Percentiles rank a stretch among this genome's conserved stretches.
Conservation (phyloP, 352 stramenopile genomes). For the Phytophthora hybrid region DNA sequence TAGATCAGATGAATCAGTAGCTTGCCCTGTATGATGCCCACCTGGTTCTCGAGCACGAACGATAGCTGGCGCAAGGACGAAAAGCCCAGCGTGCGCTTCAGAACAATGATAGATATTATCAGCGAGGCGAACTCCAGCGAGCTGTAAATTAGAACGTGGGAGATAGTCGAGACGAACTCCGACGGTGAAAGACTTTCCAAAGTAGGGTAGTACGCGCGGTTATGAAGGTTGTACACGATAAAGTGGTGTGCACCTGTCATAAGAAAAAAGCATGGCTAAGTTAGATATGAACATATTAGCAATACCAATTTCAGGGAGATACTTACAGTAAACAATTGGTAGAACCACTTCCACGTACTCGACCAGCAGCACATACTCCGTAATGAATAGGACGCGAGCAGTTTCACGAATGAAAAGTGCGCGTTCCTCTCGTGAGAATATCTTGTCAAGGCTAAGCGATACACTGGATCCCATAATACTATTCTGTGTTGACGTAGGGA, state of each 20-base stretch:
- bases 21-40: too few relatives aligned
- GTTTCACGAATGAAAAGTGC: constrained; percentile 31
- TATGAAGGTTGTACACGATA: background rate
- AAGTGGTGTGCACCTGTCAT: background rate
- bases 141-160: background rate
- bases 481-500: background rate
- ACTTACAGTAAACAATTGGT: constrained; percentile 18
- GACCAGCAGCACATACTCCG: constrained; percentile 43
- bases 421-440: constrained; percentile 16
- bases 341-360: constrained; percentile 48
- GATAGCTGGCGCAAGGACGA: constrained; percentile 23
- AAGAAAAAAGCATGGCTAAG: too few relatives aligned
- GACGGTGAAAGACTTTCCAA: background rate
- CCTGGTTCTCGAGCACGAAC: constrained; percentile 28
- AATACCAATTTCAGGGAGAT: too few relatives aligned
- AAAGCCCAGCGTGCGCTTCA: constrained; percentile 12
- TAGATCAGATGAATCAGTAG: too few relatives aligned
- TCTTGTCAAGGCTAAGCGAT: background rate
- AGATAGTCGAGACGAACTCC: background rate
- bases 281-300: too few relatives aligned
- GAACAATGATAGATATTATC: background rate
- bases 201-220: background rate
- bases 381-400: constrained; percentile 33
- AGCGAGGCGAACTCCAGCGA: background rate
- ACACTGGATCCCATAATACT: background rate